Conservation (phyloP, 495 filamentous ascomycete genomes). For the Aspergillus affinis region DNA sequence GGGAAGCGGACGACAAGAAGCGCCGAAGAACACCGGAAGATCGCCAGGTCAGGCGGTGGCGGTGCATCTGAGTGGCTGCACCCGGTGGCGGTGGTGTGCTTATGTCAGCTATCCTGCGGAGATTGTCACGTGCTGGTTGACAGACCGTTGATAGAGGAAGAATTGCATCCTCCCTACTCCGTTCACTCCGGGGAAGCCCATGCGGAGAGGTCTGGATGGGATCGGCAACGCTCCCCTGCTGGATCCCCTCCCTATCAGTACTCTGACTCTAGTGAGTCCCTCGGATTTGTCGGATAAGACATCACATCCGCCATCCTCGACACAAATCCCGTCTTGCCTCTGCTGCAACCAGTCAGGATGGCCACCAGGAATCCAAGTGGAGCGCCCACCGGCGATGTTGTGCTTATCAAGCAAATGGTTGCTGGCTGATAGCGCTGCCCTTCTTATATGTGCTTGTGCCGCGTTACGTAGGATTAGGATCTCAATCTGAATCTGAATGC, state of each 20-base stretch:
- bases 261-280: neutral
- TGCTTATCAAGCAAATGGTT: conserved; percentile 19
- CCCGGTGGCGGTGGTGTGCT: neutral
- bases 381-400: neutral
- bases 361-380: conserved; percentile 8
- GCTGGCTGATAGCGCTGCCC: conserved; percentile 4
- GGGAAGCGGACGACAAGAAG: conserved; percentile 9
- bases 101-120: conserved; percentile 19
- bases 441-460: neutral
- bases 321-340: neutral
- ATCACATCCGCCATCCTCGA: neutral
- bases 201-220: conserved; percentile 7
- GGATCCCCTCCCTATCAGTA: neutral
- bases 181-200: neutral
- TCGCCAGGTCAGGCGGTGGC: conserved; percentile 17
- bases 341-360: neutral
- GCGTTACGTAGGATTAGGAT: neutral
- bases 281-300: conserved; percentile 16
- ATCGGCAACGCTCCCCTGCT: neutral
- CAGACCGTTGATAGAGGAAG: too few species aligned
- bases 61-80: conserved; percentile 14
- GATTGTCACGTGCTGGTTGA: neutral
- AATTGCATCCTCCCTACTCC: too few species aligned
- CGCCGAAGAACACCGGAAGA: conserved; percentile 18
- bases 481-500: neutral